Conservation (phyloP, 2,329 filamentous ascomycete genomes). For the Diaporthe ampelina region DNA sequence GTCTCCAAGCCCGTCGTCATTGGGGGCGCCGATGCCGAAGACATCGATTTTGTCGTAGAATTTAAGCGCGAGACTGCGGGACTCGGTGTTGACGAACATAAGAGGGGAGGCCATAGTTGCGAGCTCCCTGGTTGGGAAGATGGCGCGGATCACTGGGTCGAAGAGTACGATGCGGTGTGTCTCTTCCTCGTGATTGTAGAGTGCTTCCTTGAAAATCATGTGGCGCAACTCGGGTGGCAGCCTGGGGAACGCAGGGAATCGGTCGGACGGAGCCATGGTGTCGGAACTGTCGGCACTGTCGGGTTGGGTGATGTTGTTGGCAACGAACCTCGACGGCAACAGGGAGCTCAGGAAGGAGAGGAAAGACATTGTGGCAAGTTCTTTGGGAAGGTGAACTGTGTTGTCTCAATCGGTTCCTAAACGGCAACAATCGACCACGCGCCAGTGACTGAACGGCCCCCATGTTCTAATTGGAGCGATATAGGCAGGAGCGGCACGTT, state of each 20-base stretch:
- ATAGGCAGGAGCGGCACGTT: neutral
- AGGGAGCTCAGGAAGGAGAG: conserved; percentile 6
- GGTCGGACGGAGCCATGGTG: neutral
- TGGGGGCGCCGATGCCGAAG: neutral
- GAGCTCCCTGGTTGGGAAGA: conserved; percentile 28
- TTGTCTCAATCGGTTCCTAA: neutral
- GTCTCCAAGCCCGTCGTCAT: neutral
- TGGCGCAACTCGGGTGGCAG: conserved; percentile 32
- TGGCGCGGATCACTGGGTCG: conserved; percentile 9
- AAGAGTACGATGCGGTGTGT: conserved; percentile 16
- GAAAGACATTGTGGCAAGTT: neutral
- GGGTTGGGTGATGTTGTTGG: neutral
- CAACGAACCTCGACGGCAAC: neutral
- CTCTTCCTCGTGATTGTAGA: conserved; percentile 13
- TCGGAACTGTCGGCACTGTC: neutral
- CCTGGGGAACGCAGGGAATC: neutral
- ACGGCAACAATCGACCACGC: neutral
- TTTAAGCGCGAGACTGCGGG: conserved; percentile 11
- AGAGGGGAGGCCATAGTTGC: neutral
- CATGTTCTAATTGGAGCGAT: neutral
- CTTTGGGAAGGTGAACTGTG: neutral
- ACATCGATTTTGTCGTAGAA: conserved; percentile 20
- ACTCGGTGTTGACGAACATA: conserved; percentile 19
- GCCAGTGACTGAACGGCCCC: neutral
- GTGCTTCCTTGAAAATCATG: conserved; percentile 18